Evolutionary conservation across 2,329 filamentous ascomycete genomes (phyloP).

Genomic region (Colletotrichum lindemuthianum): DNA sequence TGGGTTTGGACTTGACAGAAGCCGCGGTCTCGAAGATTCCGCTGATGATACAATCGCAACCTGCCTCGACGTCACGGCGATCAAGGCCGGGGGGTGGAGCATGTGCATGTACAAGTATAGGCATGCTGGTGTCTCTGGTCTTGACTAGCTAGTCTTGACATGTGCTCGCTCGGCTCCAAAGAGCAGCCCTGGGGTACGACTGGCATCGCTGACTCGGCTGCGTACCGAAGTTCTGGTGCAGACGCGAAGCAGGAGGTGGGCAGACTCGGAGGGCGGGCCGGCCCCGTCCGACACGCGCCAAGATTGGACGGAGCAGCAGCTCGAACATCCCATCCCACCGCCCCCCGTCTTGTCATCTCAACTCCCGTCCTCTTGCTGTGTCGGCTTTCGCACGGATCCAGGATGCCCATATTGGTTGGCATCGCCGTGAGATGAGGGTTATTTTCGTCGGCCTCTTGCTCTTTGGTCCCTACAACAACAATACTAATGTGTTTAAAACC

Average conservation of each 20-base stretch:
- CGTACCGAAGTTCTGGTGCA: conserved; percentile 6
- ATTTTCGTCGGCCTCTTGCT: too few relatives aligned
- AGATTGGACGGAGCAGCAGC: conserved; percentile 25
- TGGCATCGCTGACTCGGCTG: background rate
- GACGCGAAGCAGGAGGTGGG: too few relatives aligned
- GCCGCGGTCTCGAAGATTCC: background rate
- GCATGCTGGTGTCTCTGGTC: background rate
- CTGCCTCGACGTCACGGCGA: conserved; percentile 23
- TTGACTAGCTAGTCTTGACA: conserved; percentile 12
- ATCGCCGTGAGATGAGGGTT: too few relatives aligned
- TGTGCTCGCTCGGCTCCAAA: conserved; percentile 1
- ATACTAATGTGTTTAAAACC: too few relatives aligned
- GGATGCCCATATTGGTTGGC: too few relatives aligned
- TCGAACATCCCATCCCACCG: background rate
- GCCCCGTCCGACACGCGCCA: conserved; percentile 31
- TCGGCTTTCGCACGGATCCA: too few relatives aligned
- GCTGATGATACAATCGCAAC: conserved; percentile 24
- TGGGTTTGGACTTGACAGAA: background rate
- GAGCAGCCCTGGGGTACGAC: background rate
- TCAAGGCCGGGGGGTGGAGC: background rate
- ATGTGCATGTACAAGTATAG: background rate
- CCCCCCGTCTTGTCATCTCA: conserved; percentile 23
- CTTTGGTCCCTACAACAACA: too few relatives aligned
- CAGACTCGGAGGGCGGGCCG: conserved; percentile 20
- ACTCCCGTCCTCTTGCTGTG: background rate